Evolutionary conservation across 1,284 basidiomycete genomes (phyloP), one percentile per base, ranked within the genome.

Genomic region (Papiliotrema terrestris): DNA sequence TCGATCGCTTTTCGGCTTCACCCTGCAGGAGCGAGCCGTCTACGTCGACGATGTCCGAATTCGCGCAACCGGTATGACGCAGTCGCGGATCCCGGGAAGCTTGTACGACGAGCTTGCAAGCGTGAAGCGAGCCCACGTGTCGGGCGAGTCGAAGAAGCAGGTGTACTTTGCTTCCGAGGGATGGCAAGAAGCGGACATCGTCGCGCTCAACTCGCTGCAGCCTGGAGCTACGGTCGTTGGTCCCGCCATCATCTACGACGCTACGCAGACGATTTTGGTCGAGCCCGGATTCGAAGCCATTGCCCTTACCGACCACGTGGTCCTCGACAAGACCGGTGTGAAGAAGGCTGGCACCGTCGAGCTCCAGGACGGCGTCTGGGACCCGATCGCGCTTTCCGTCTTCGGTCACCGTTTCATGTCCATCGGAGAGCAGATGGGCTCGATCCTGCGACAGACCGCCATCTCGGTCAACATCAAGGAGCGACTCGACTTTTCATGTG

Each of bases 1-100:
- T 76, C 87, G 84, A 75, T 75, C 83, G 19, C 88, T 93, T 74
- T 98, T 98, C 69, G 95, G 94, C 1, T 98, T 98, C 79, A 77
- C 94, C 57, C 80, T 48, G 13, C 29, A 32, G 29, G 54, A 52
- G 14, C 36, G 19, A 19, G 32, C 45, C 13, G 36, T 54, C 46
- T 20, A 23, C 11, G 29, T 54, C 6, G 52, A 13, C 17, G 46
- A 22, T 4, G 26, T 55, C 22, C 53, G 53, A 20, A 48, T 55
- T 5, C 26, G 53, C 20, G 78, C 72, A 0, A 68, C 23, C 11
- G 29, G 29, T 32, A 26, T 15, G 17, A 61, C 77, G 13, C 72
- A 71, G 17, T 22, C 71, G 57, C 66, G 39, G 20, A 51, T 49
- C 17, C 38, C 55, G 5, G 29, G 29, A 32, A 32, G 29, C 29